A percentile compares a stretch with the other conserved stretches of the same genome.
Conservation (phyloP, 805 yeast species). For the Saccharomycopsis guyanensis region DNA sequence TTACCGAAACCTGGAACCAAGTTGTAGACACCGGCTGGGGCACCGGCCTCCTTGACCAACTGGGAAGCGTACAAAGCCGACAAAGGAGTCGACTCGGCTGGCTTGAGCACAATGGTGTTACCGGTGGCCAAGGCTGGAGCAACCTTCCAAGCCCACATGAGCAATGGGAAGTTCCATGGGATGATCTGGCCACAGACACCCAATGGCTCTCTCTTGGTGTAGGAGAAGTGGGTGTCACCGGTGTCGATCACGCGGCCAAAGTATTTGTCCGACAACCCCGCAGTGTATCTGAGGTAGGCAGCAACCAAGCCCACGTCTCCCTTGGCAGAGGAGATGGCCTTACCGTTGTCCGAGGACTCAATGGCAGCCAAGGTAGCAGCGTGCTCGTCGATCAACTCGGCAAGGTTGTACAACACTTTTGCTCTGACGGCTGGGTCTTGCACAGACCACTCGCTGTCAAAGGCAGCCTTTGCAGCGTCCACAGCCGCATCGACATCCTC, state of each 20-base stretch:
- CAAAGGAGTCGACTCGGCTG: constrained; percentile 73
- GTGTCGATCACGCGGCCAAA: constrained; percentile 59
- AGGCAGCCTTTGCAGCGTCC: constrained; percentile 57
- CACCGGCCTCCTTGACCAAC: constrained; percentile 58
- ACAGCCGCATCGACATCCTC: constrained; percentile 68
- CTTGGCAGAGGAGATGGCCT: constrained; percentile 55
- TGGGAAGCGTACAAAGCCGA: constrained; percentile 59
- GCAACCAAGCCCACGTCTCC: constrained; percentile 63
- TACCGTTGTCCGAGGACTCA: constrained; percentile 75
- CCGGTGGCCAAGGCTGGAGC: constrained; percentile 77
- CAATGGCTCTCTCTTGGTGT: constrained; percentile 64
- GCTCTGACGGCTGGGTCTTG: constrained; percentile 53
- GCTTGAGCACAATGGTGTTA: constrained; percentile 63
- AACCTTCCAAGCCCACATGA: constrained; percentile 75
- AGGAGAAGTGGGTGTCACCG: constrained; percentile 55
- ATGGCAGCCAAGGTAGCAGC: constrained; percentile 57
- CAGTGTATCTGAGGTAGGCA: constrained; percentile 60
- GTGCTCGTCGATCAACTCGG: constrained; percentile 60
- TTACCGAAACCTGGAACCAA: constrained; percentile 70
- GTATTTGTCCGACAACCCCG: constrained; percentile 66
- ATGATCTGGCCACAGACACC: constrained; percentile 81
- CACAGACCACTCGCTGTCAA: constrained; percentile 49
- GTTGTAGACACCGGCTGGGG: constrained; percentile 71
- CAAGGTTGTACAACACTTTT: constrained; percentile 46
- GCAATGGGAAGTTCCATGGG: constrained; percentile 80